These are phyloP conservation scores for Acmispon strigosus DNA, from an alignment of 306 rosid species.

Conservation along the genomic window DNA sequence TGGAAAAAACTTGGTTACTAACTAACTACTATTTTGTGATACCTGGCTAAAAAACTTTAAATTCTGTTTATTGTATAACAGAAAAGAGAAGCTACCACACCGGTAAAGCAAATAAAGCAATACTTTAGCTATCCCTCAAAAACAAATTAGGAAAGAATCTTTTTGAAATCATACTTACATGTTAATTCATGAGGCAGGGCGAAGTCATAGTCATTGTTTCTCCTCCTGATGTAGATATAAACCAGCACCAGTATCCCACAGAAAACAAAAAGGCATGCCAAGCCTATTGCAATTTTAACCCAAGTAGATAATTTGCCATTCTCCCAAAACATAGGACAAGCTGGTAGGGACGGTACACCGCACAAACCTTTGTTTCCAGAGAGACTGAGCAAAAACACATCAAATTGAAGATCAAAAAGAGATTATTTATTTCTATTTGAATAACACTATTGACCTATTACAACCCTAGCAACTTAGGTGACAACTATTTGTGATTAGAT, in stretches of 20 bases:
- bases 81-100: not conserved
- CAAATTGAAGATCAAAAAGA: not conserved
- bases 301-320: constrained; percentile 59
- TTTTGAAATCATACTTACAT: constrained; percentile 52
- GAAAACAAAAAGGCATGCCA: constrained; percentile 52
- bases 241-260: constrained; percentile 46
- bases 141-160: not conserved
- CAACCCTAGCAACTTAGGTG: not conserved
- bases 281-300: constrained; percentile 75
- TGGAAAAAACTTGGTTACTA: not conserved
- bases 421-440: not conserved
- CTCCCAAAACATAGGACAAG: constrained; percentile 84
- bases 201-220: constrained; percentile 81
- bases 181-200: constrained; percentile 82
- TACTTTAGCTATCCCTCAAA: not conserved
- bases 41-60: not conserved
- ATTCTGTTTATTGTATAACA: not conserved
- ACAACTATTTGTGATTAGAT: constrained; percentile 8
- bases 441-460: not conserved
- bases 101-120: not conserved
- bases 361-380: constrained; percentile 80
- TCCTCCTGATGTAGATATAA: constrained; percentile 69
- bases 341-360: constrained; percentile 69
- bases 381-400: constrained; percentile 43
- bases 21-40: not conserved